Evolutionary conservation across 106 monocot species (phyloP), one percentile per base, ranked within the genome.

Genomic region (Cymbidium sinense): DNA sequence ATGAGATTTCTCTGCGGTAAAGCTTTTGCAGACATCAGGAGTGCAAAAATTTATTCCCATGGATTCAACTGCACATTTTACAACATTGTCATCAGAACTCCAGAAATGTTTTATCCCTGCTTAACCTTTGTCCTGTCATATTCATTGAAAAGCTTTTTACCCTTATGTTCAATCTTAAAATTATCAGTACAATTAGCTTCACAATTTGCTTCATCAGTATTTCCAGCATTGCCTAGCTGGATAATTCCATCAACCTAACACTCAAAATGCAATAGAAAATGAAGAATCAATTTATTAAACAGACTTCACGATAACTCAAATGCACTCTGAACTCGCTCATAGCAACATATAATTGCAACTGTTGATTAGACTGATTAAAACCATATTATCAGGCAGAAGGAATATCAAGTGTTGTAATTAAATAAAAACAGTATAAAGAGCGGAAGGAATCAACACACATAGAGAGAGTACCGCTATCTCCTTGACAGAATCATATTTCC

Each of bases 401-500:
- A 67, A 67, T 17, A 23, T 15, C 33, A 58, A n/a, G 58, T 23
- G 58, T n/a, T 8, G 21, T 58, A 58, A 58, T 58, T 1, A 58
- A 58, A 20, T 23, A 23, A 58, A 58, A 58, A 58, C 23, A 58
- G 8, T 18, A n/a, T n/a, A 25, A 1, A 55, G 7, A n/a, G 55
- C 20, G 7, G 55, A 2, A 21, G 55, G 55, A 19, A 23, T n/a
- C 21, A 5, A 67, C 15, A 67, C 31, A 13, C 67, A 67, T 18
- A 83, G 39, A 18, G 20, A 64, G 76, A 44, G 28, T 29, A 90
- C 93, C 98, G 89, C 86, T 78, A 99, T 90, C 79, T 95, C 87
- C 58, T 82, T 81, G 43, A 99, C 71, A 25, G 92, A 92, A 79
- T 95, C 83, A 74, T 78, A 69, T 75, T 92, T 95, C 54, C 98